Base-by-base conservation (phyloP, 768 basidiomycete species). In the Dentipellis fragilis region DNA sequence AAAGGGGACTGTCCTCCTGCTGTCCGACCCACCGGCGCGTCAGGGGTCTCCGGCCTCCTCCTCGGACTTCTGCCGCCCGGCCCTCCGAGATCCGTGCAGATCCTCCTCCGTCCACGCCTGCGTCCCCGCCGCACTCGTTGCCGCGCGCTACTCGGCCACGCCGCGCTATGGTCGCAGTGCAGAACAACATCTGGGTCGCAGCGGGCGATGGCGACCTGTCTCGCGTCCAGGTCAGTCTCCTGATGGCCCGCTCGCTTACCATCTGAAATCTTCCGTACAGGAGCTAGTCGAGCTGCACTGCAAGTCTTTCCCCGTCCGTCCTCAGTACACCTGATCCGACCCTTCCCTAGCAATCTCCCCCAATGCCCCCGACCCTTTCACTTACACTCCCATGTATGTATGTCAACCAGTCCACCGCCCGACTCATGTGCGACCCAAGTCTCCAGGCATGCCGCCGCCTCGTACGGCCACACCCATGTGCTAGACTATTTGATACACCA, bases 141-240 rank as follows among this genome's bases (percentile, higher is more conserved):
- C n/a, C n/a, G n/a, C n/a, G n/a, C n/a, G n/a, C n/a, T n/a, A n/a
- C n/a, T n/a, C n/a, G n/a, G n/a, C n/a, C n/a, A n/a, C n/a, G n/a
- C n/a, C n/a, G n/a, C n/a, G n/a, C 29, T 6, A 29, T 29, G 29
- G 29, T 29, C 29, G 3, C 3, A 29, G 3, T 6, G 6, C 29
- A 29, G 29, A 80, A 80, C 66, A 94, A 94, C 70, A 85, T 96
- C 47, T 96, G 93, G 93, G 80, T 96, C 37, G 93, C 93, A 47
- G 89, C 93, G 0, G 87, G 83, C 48, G 93, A 96, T 65, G 93
- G 93, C 45, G 88, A 96, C 71, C 69, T 94, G 36, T 70, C 71
- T n/a, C 76, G 87, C 50, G 83, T 96, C 39, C 76, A 73, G 70
- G 92, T 91, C 55, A 65, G 34, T 22, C 10, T 38, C 45, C 21